Base-by-base conservation (phyloP, 805 yeast genomes). In the Sugiyamaella valdiviana region DNA sequence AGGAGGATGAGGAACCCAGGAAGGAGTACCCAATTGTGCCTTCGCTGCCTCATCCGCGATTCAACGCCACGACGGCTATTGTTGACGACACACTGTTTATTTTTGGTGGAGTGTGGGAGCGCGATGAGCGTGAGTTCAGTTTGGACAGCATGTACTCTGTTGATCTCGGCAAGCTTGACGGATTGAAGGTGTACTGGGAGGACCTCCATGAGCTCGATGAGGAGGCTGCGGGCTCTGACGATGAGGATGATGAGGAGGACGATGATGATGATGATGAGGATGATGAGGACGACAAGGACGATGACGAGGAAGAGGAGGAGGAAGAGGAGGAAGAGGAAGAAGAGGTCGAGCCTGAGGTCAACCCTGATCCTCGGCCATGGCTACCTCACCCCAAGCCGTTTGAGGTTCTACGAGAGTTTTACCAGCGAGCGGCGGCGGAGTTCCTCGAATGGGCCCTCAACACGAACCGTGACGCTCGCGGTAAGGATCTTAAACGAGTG, bases 321-420 rank as follows among this genome's bases (percentile, higher is more conserved):
- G 67, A 61, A 40, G 70, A 66, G 7, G 70, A 63, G 24, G 86
- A 79, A 39, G 89, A 79, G 38, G 83, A 76, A 39, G 77, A 63
- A 1, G 82, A 73, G 41, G 83, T 73, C 24, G 80, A 73, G 2
- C 83, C 77, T 52, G 81, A 79, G 41, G 86, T 80, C 54, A 77
- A 83, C 57, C 95, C 95, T 15, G 99, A 91, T 66, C 85, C 83
- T 40, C 79, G 95, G 63, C 96, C 99, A 15, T 91, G 96, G 95
- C 74, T 91, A 48, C 97, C 98, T 42, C 97, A 90, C 64, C 99
- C 99, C 32, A 89, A 90, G 61, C 83, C 96, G 5, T 93, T 91
- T 60, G 98, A 91, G 69, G 69, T 79, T 1, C 71, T 91, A 51
- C 80, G 96, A 57, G 82, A 79, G 1, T 91, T 91, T 69, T 91